Base-by-base conservation (phyloP, 1,139 yeast genomes). In the Tardiomyces digboiensis region DNA sequence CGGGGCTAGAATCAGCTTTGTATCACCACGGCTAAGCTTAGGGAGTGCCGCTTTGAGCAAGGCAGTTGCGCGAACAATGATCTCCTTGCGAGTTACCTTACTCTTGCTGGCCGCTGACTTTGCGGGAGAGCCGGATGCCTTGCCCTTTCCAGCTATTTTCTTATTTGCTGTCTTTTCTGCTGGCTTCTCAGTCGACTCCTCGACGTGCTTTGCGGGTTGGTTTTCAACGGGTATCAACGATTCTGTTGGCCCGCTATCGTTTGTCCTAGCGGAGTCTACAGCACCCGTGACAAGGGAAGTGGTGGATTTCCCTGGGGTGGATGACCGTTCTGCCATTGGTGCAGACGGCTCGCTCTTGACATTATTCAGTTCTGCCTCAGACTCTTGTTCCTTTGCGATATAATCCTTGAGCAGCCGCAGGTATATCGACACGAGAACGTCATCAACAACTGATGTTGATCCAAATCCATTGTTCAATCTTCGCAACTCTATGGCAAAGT, bases 381-480 rank as follows among this genome's bases (percentile, higher is more conserved):
- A 45, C 41, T 38, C 20, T 36, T 21, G 39, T 29, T 37, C 36
- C 19, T 50, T 39, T 13, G 48, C 51, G 49, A 13, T 5, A n/a
- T 19, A 39, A 13, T 29, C 19, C 29, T 44, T 22, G 22, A 68
- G 81, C 7, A 83, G 61, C 43, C 67, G 68, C 52, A 85, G 62
- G 56, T 73, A 86, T 0, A 83, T 59, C 2, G 82, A 74, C 23
- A 82, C 81, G 48, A 78, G 75, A 0, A 87, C 74, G 53, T 86
- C 94, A 58, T 86, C 95, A 36, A 84, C 75, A 22, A 76, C 66
- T 0, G 91, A 82, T 0, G 94, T 83, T 0, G 94, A 81, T 0
- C 89, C 91, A 59, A 80, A 82, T 0, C 95, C 95, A 56, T 80
- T 84, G 48, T 87, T 86, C 58, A 82, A 68, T 47, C 83, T 76